phyloP scores from a whole-genome alignment of 2,329 filamentous ascomycete genomes.

The Furcasterigmium sp. region DNA sequence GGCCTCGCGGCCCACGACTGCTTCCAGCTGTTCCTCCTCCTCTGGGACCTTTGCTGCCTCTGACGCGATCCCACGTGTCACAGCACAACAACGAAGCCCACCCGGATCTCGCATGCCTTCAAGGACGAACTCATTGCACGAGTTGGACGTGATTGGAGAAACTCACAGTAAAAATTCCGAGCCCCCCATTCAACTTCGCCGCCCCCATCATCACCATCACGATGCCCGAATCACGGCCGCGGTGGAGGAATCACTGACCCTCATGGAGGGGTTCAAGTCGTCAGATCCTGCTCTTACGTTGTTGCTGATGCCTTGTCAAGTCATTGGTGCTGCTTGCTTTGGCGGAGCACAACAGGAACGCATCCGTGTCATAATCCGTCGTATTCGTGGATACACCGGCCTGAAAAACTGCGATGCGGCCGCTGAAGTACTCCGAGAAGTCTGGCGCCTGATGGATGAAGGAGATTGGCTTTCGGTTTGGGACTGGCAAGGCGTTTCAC shows the following conservation, averaged over 20 bases:
- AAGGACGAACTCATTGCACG: constrained; percentile 34
- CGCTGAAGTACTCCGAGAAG: constrained; percentile 47
- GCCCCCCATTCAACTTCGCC: constrained; percentile 34
- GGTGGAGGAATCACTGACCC: constrained; percentile 50
- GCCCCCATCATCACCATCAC: constrained; percentile 39
- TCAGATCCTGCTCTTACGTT: constrained; percentile 55
- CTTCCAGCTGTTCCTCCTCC: constrained; percentile 27
- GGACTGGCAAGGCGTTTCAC: constrained; percentile 59
- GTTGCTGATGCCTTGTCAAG: constrained; percentile 53
- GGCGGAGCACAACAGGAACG: constrained; percentile 45
- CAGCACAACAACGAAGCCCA: constrained; percentile 20
- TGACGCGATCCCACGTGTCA: not conserved
- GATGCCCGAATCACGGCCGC: constrained; percentile 47
- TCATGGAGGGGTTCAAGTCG: constrained; percentile 50
- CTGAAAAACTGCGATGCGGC: constrained; percentile 53
- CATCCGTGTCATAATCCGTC: constrained; percentile 42
- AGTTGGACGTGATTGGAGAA: constrained; percentile 11
- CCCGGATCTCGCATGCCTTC: constrained; percentile 26
- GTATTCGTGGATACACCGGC: constrained; percentile 53
- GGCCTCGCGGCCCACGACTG: constrained; percentile 11
- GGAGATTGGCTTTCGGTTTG: constrained; percentile 55
- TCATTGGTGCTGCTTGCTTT: constrained; percentile 58
- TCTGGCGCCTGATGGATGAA: constrained; percentile 55
- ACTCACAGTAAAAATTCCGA: constrained; percentile 2
- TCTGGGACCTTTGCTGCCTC: constrained; percentile 15